A percentile compares a stretch with the other conserved stretches of the same genome.
Conservation (phyloP, 208 protist genomes). For the Leishmania amazonensis region DNA sequence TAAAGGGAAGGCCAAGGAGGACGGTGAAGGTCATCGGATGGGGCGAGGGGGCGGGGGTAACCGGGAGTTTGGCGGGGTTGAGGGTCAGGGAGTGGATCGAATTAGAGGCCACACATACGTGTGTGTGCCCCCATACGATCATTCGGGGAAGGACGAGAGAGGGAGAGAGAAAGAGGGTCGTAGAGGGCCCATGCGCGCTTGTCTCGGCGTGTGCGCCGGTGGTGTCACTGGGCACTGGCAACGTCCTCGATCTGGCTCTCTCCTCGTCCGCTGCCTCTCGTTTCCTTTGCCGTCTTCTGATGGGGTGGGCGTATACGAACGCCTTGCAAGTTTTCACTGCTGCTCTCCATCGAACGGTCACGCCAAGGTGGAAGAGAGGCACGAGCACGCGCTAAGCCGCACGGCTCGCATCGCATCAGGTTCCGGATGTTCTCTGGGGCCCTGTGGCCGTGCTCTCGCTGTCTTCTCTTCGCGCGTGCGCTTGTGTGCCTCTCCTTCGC, state of each 20-base stretch:
- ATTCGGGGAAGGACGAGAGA: not conserved
- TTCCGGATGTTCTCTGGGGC: not conserved
- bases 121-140: not conserved
- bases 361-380: not conserved
- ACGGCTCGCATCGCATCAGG: not conserved
- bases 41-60: not conserved
- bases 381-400: not conserved
- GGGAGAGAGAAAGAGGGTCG: not conserved
- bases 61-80: not conserved
- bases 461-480: not conserved
- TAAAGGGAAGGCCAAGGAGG: not conserved
- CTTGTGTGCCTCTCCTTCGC: not conserved
- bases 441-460: not conserved
- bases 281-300: not conserved
- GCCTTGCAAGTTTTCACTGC: too few species aligned
- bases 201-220: not conserved
- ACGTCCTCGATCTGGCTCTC: not conserved
- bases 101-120: not conserved
- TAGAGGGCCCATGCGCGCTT: not conserved
- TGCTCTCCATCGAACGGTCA: not conserved
- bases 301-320: too few species aligned
- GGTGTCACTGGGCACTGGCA: not conserved
- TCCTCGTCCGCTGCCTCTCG: not conserved
- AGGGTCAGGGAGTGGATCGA: not conserved
- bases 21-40: not conserved